Base-by-base conservation (phyloP, 2,329 filamentous ascomycete genomes). In the Endoconidiophora polonica region DNA sequence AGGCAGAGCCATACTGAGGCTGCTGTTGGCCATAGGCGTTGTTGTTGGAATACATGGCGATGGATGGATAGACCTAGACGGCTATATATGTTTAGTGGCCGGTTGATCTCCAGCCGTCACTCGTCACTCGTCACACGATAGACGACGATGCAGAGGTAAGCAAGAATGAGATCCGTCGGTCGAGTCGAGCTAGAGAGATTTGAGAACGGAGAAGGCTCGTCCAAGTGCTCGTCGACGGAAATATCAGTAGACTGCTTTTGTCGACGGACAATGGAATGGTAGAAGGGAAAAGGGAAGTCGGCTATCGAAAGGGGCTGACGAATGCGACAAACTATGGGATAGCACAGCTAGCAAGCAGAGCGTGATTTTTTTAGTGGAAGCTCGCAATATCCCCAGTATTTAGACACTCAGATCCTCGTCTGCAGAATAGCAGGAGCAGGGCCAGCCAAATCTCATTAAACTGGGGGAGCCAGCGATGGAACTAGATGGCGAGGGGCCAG, bases 31-130 rank as follows among this genome's bases (percentile, higher is more conserved):
- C 68, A 66, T 81, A 95, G 56, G 84, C 81, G 70, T 84, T 93
- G 57, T 86, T 84, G 64, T 82, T 86, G 57, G 86, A 91, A 69
- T 86, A 96, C 90, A 95, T 95, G 66, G 60, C 55, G 56, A 53
- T 29, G 23, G 51, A 37, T 43, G 44, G 40, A 46, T 23, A 18
- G 40, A 36, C n/a, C 12, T 33, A 33, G 29, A 33, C 9, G 29
- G 9, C 12, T 7, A 33, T 33, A 12, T 33, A 10, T 33, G 7
- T 9, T 33, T 9, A 18, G 16, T 18, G 16, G 16, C 16, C 18
- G n/a, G 18, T 26, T 9, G 29, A 39, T 18, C 16, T 18, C 16
- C 16, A 5, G 23, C n/a, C 36, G 18, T n/a, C n/a, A 23, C 18
- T 38, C 33, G 12, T 23, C n/a, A 37, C 33, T 38, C 22, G 18